These are phyloP conservation scores for Melastoma candidum DNA, from an alignment of 441 rosid species.

Conservation along the genomic window DNA sequence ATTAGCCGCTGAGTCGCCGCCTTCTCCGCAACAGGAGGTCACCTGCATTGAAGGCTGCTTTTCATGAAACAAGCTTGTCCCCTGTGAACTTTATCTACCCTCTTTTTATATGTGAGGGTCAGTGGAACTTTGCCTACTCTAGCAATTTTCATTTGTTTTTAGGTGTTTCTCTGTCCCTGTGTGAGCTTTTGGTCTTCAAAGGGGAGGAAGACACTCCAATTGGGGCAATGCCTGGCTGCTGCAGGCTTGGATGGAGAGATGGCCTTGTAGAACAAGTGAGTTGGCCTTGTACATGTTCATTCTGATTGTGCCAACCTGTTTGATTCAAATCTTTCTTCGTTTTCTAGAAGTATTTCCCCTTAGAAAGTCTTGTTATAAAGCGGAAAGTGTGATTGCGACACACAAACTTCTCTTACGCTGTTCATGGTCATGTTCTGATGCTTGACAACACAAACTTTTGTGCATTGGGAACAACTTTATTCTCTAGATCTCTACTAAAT, in stretches of 20 bases:
- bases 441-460: no score
- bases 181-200: slow-evolving; percentile 20
- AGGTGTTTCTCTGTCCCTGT: background rate
- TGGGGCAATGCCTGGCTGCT: slow-evolving; percentile 99
- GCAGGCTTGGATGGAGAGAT: slow-evolving; percentile 98
- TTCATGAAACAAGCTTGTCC: slow-evolving; percentile 76
- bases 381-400: no score
- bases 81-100: slow-evolving; percentile 92
- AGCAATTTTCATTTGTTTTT: background rate
- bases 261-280: slow-evolving; percentile 83
- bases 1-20: slow-evolving; percentile 64
- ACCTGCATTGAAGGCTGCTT: slow-evolving; percentile 55
- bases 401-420: no score
- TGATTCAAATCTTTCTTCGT: background rate
- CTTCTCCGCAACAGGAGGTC: slow-evolving; percentile 82
- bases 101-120: slow-evolving; percentile 92
- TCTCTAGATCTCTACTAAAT: no score
- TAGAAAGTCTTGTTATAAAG: no score
- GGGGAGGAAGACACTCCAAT: slow-evolving; percentile 95
- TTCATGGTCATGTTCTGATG: no score
- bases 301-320: background rate
- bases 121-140: slow-evolving; percentile 8
- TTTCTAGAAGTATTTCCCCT: no score
- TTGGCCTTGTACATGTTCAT: background rate
- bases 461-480: no score